Evolutionary conservation across 73 alveolate species (phyloP).

Genomic region (Paraurostyla sp.): DNA sequence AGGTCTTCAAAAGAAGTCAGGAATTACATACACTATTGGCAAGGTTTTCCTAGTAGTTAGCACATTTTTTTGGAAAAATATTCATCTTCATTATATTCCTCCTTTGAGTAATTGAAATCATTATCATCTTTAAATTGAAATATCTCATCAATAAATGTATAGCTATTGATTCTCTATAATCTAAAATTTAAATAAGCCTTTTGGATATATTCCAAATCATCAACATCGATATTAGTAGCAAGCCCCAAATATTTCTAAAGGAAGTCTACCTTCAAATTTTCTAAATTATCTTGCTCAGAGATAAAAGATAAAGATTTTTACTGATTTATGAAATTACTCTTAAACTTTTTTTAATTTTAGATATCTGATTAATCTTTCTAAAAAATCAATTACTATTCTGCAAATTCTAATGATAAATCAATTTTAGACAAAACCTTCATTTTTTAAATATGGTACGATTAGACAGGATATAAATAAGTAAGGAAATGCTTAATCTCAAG

Average conservation of each 20-base stretch:
- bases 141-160: background rate
- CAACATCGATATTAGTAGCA: no score
- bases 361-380: no score
- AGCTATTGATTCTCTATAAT: background rate
- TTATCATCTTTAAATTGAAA: background rate
- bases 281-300: no score
- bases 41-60: background rate
- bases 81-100: constrained; percentile 5
- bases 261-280: no score
- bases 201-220: background rate
- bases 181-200: background rate
- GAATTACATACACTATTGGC: background rate
- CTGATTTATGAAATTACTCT: constrained; percentile 8
- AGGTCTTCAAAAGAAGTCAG: background rate
- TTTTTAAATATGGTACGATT: background rate
- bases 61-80: background rate
- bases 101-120: background rate
- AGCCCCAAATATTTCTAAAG: no score
- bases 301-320: background rate
- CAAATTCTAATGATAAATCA: no score
- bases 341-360: no score
- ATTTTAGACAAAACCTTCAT: no score
- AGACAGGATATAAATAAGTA: background rate
- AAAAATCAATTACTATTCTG: no score
- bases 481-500: background rate